Percentiles rank a stretch among this genome's conserved stretches.
Conservation (phyloP, 257 asterid species). For the Petrea volubilis region DNA sequence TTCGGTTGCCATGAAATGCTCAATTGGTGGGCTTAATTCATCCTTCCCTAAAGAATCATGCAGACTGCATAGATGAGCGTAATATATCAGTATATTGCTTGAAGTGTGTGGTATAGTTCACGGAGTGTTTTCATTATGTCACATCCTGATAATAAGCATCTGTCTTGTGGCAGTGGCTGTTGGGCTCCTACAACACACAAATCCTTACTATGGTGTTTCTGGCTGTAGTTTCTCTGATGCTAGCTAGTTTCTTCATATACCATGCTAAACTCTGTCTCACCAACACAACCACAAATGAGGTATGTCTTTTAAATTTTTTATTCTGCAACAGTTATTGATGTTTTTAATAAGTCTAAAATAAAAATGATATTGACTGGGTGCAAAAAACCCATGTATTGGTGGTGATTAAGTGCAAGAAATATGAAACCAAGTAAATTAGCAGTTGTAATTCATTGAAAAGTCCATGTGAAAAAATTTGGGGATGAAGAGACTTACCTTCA, state of each 20-base stretch:
- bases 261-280: conserved; percentile 88
- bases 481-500: neutral
- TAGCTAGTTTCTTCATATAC: conserved; percentile 85
- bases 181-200: conserved; percentile 81
- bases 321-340: neutral
- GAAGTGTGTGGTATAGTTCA: conserved; percentile 5
- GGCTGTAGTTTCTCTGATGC: conserved; percentile 71
- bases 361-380: neutral
- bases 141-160: conserved; percentile 21
- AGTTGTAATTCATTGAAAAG: neutral
- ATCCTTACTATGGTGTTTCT: conserved; percentile 84
- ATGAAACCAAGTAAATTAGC: neutral
- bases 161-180: conserved; percentile 79
- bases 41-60: conserved; percentile 3
- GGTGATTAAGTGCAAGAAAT: neutral
- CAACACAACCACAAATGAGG: conserved; percentile 98
- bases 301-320: conserved; percentile 22
- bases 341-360: neutral
- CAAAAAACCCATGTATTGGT: neutral
- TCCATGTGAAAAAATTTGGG: neutral
- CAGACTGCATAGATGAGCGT: neutral
- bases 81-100: neutral
- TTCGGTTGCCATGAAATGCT: neutral
- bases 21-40: neutral
- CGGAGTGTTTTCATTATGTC: conserved; percentile 16